Base-by-base conservation (phyloP, 2,329 filamentous ascomycete genomes). In the Paecilomyces niveus region DNA sequence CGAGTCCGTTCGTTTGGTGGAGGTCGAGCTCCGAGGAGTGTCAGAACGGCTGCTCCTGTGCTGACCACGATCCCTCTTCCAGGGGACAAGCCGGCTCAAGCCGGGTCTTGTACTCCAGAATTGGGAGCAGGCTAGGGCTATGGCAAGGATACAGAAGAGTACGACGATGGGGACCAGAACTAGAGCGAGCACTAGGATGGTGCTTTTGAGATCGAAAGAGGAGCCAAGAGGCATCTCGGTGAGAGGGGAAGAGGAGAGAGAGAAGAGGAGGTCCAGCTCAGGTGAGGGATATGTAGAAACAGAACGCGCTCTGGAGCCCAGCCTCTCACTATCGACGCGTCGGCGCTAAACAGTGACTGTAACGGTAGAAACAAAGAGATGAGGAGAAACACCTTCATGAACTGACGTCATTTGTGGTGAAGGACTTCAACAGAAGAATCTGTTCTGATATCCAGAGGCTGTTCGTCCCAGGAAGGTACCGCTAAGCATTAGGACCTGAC, bases 91-190 rank as follows among this genome's bases (percentile, higher is more conserved):
- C 53, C 59, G 58, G 58, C 52, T 54, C 60, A 63, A 45, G 57
- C 63, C 63, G 57, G 60, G 62, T 54, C 58, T 52, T 50, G 57
- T 59, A 52, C 62, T 66, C 66, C 72, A 76, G 62, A 69, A 72
- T 45, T 73, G 71, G 7, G 74, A 72, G 59, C 72, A 76, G 10
- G 64, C 66, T 54, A 80, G 62, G 45, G 73, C 68, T n/a, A 75
- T 57, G 56, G 72, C 68, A 39, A 78, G 65, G 39, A 72, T 64
- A 57, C 67, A 66, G 45, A 76, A 70, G 53, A 80, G 71, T 39
- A 80, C 70, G 58, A 75, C 65, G 59, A 81, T 79, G 49, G 79
- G 78, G 57, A 81, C 74, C 53, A 80, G 66, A 58, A 80, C 71
- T 61, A 81, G 69, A 58, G 73, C 74, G 59, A 78, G 69, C 63